Evolutionary conservation across 2,329 filamentous ascomycete species (phyloP).

Genomic region (Camptophora hylomeconis): DNA sequence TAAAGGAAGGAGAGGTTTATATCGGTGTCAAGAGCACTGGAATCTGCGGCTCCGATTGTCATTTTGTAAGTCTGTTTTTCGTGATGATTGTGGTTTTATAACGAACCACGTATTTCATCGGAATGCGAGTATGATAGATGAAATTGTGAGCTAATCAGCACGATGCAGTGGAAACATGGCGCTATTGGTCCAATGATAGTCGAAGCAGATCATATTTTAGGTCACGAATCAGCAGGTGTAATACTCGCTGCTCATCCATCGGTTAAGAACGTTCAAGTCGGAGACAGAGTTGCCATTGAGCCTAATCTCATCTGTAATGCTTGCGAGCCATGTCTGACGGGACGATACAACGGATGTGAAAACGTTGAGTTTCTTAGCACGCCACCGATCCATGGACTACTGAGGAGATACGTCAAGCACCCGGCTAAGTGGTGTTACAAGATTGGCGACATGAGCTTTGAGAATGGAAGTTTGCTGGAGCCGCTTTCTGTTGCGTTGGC

Average conservation of each 20-base stretch:
- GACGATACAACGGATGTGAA: conserved; percentile 64
- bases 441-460: conserved; percentile 81
- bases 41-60: conserved; percentile 91
- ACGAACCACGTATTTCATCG: conserved; percentile 46
- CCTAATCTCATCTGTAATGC: conserved; percentile 84
- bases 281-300: conserved; percentile 87
- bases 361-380: conserved; percentile 66
- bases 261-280: conserved; percentile 63
- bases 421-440: conserved; percentile 93
- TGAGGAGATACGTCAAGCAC: conserved; percentile 89
- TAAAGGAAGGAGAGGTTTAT: conserved; percentile 71
- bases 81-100: conserved; percentile 50
- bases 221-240: conserved; percentile 76
- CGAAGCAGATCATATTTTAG: conserved; percentile 64
- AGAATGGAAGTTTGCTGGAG: conserved; percentile 83
- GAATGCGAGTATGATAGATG: conserved; percentile 38
- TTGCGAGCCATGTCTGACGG: conserved; percentile 87
- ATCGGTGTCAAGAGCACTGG: conserved; percentile 85
- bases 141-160: conserved; percentile 41
- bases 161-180: conserved; percentile 91
- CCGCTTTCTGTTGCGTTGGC: conserved; percentile 81
- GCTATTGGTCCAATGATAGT: conserved; percentile 96
- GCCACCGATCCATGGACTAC: conserved; percentile 72
- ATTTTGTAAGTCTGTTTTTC: conserved; percentile 68
- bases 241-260: conserved; percentile 65